Conservation (phyloP, 2,329 filamentous ascomycete genomes). For the Apiospora phragmitis region DNA sequence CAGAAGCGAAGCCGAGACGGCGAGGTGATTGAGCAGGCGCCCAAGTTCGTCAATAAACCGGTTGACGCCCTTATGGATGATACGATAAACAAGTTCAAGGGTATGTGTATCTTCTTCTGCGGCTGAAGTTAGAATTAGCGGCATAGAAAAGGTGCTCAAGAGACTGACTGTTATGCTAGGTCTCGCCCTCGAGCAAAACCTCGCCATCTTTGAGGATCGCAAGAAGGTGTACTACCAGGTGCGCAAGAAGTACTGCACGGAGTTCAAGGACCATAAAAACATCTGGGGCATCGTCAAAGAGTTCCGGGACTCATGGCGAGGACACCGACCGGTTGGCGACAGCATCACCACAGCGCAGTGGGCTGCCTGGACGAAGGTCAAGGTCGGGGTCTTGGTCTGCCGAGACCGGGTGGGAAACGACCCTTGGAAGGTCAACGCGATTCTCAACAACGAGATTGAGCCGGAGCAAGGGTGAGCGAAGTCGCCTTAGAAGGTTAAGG, state of each 20-base stretch:
- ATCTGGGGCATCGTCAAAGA: neutral
- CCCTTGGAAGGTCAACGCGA: neutral
- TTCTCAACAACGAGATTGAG: neutral
- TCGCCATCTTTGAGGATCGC: constrained; percentile 20
- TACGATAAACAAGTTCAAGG: constrained; percentile 4
- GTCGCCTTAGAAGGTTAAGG: neutral
- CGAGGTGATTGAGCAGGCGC: neutral
- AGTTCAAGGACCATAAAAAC: neutral
- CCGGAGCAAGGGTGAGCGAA: neutral
- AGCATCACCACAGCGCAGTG: neutral
- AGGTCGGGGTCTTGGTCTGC: constrained; percentile 6
- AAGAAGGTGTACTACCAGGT: constrained; percentile 22
- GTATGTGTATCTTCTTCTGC: neutral
- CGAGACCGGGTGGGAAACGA: neutral
- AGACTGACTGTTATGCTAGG: constrained; percentile 16
- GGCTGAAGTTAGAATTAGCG: neutral
- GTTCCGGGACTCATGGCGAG: neutral
- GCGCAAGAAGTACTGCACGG: neutral
- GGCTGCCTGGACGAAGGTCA: neutral
- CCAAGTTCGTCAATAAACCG: neutral
- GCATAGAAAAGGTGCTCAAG: neutral
- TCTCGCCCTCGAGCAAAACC: constrained; percentile 11
- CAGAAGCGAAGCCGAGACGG: neutral
- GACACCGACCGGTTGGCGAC: neutral
- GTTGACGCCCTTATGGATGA: neutral